phyloP scores from a whole-genome alignment of 75 land plant genomes.

The Picea glauca region DNA sequence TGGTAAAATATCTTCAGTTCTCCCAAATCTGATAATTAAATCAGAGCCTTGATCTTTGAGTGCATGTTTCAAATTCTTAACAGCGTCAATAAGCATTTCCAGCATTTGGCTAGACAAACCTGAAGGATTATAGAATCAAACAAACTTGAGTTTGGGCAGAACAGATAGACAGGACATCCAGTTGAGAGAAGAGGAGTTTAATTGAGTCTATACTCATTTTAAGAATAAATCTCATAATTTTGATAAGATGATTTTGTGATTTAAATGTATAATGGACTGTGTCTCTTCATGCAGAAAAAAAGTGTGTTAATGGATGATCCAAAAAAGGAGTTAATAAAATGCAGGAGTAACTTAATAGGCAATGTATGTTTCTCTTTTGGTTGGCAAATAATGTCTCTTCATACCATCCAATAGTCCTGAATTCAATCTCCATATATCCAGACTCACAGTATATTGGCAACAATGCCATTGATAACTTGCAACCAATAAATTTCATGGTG shows the following conservation, averaged over 20 bases:
- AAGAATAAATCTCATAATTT: neutral
- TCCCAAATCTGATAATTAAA: slow-evolving; percentile 61
- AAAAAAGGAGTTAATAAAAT: neutral
- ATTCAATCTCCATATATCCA: neutral
- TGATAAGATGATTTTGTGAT: neutral
- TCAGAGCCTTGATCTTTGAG: slow-evolving; percentile 58
- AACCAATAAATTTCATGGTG: too few species aligned
- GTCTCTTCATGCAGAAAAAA: neutral
- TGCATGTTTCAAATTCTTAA: slow-evolving; percentile 51
- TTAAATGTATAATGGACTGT: neutral
- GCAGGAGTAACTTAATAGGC: neutral
- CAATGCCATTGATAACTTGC: neutral
- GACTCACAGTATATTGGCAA: neutral
- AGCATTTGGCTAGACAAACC: slow-evolving; percentile 76
- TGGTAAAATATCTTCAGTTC: slow-evolving; percentile 49
- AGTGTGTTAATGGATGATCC: neutral
- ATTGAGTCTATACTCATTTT: neutral
- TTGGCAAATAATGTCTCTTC: neutral
- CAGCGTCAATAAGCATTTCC: slow-evolving; percentile 54
- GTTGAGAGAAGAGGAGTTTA: slow-evolving; percentile 2
- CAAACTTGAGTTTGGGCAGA: neutral
- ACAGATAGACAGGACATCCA: neutral
- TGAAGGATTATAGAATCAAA: slow-evolving; percentile 20
- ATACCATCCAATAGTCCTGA: neutral
- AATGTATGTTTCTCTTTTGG: neutral